A percentile compares a stretch with the other conserved stretches of the same genome.
Evolutionary conservation across 2,329 filamentous ascomycete species (phyloP).

Genomic region (Fusarium keratoplasticum): DNA sequence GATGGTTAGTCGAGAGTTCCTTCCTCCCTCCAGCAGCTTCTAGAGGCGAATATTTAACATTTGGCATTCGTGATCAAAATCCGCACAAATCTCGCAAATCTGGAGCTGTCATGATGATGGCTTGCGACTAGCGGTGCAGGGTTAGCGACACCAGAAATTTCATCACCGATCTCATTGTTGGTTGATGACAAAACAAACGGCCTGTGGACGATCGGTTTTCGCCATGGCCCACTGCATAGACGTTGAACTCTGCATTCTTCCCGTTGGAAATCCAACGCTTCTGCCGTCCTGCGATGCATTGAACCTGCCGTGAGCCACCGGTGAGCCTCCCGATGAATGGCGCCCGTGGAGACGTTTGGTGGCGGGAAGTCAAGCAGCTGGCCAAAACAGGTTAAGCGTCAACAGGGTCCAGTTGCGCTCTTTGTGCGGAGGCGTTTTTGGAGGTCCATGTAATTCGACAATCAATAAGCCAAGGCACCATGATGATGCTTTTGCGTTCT

Average conservation of each 20-base stretch:
- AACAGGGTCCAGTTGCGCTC: conserved; percentile 1
- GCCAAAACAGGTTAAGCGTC: conserved; percentile 12
- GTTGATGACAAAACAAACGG: not conserved
- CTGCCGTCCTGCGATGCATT: not conserved
- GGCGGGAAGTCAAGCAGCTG: not conserved
- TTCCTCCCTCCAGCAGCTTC: conserved; percentile 20
- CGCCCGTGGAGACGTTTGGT: not conserved
- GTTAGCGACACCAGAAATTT: not conserved
- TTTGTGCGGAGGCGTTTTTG: conserved; percentile 4
- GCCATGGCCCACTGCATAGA: not conserved
- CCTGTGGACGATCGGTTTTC: not conserved
- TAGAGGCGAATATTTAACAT: conserved; percentile 26
- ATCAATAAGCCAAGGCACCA: not conserved
- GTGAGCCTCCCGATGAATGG: conserved; percentile 1
- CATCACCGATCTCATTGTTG: not conserved
- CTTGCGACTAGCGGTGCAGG: conserved; percentile 24
- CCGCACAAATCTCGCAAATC: conserved; percentile 52
- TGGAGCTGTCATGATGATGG: conserved; percentile 28
- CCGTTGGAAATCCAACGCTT: not conserved
- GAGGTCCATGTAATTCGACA: not conserved
- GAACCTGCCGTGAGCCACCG: not conserved
- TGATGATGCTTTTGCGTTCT: not conserved
- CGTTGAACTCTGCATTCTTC: not conserved
- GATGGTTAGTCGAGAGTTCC: conserved; percentile 8
- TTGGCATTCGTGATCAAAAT: conserved; percentile 42